A percentile compares a stretch with the other conserved stretches of the same genome.
Conservation (phyloP, 164 flowering plant genomes). For the Protea cynaroides region DNA sequence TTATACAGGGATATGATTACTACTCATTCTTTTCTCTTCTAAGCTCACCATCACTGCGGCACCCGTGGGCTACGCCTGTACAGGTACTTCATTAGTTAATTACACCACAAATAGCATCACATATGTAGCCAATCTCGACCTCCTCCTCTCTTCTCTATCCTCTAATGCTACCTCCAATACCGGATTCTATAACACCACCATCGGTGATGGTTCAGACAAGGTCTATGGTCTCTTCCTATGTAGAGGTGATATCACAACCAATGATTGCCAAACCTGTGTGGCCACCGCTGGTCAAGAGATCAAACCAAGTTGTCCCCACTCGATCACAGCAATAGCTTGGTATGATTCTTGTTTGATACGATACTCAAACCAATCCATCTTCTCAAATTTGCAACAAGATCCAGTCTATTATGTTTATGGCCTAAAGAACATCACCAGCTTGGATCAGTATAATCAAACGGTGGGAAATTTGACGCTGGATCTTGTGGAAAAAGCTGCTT, state of each 20-base stretch:
- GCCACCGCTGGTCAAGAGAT: not conserved
- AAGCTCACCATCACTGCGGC: too few relatives aligned
- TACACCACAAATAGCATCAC: conserved; percentile 3
- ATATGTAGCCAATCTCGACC: conserved; percentile 14
- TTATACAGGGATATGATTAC: too few relatives aligned
- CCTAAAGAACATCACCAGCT: not conserved
- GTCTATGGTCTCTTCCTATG: conserved; percentile 17
- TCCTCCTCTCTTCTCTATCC: conserved; percentile 14
- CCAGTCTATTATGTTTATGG: too few relatives aligned
- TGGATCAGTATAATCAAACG: not conserved
- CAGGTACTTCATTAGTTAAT: too few relatives aligned
- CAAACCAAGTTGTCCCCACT: conserved; percentile 7
- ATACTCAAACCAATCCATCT: conserved; percentile 11
- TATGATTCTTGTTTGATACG: conserved; percentile 12
- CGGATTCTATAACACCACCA: conserved; percentile 10
- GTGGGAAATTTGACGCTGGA: not conserved
- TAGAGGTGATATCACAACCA: conserved; percentile 10
- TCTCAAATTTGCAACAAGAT: not conserved
- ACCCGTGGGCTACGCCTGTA: too few relatives aligned
- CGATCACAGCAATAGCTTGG: conserved; percentile 12
- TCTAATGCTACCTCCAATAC: conserved; percentile 2
- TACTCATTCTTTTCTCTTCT: too few relatives aligned
- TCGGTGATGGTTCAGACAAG: conserved; percentile 2
- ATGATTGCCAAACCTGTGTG: conserved; percentile 10
- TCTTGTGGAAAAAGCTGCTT: not conserved